Percentiles rank a stretch among this genome's conserved stretches.
phyloP scores from a whole-genome alignment of 2,329 filamentous ascomycete species.

The Cladosporium sp. region DNA sequence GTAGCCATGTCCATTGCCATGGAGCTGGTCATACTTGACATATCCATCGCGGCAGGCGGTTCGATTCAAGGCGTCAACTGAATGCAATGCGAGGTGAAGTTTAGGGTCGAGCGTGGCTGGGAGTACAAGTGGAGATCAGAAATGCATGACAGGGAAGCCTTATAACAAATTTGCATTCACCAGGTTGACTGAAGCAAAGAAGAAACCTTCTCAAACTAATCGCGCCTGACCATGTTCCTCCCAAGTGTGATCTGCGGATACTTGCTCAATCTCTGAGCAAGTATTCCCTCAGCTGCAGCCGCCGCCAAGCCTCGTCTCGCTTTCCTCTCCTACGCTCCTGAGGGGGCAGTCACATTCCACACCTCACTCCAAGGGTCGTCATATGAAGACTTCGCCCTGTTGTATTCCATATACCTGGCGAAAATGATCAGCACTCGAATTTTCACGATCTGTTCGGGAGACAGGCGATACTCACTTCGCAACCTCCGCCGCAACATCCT shows the following conservation, averaged over 20 bases:
- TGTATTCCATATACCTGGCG: constrained; percentile 50
- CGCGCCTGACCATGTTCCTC: too few relatives aligned
- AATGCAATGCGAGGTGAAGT: not conserved
- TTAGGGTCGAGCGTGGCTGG: not conserved
- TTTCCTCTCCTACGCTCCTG: too few relatives aligned
- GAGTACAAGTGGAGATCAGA: too few relatives aligned
- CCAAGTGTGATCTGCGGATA: too few relatives aligned
- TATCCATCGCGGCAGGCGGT: constrained; percentile 13
- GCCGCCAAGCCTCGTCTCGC: too few relatives aligned
- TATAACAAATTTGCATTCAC: not conserved
- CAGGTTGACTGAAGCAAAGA: too few relatives aligned
- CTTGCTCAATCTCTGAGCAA: too few relatives aligned
- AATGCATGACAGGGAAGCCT: not conserved
- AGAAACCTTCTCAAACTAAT: too few relatives aligned
- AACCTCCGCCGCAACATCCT: constrained; percentile 44
- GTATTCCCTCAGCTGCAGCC: too few relatives aligned
- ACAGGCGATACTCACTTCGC: constrained; percentile 33
- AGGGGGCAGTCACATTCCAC: constrained; percentile 1
- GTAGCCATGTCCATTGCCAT: constrained; percentile 16
- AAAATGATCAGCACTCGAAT: not conserved
- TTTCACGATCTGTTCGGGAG: not conserved
- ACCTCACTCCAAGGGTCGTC: constrained; percentile 53
- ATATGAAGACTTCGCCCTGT: constrained; percentile 46
- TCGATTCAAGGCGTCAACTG: not conserved
- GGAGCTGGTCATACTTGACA: constrained; percentile 14